A percentile compares a stretch with the other conserved stretches of the same genome.
Conservation (phyloP, 345 rosid species). For the Corchorus olitorius region DNA sequence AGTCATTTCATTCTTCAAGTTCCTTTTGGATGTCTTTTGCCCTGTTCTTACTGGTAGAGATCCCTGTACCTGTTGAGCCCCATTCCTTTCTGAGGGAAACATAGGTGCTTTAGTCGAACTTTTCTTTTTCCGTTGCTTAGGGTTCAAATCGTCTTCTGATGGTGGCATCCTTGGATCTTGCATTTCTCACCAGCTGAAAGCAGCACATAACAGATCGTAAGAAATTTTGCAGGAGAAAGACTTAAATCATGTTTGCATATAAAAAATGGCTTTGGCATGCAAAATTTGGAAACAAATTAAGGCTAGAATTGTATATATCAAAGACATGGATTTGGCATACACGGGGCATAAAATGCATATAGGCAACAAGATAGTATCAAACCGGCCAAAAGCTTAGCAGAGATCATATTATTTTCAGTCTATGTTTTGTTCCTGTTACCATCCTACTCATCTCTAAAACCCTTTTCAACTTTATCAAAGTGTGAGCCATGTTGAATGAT, state of each 20-base stretch:
- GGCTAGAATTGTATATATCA: neutral
- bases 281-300: neutral
- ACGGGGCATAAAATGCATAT: neutral
- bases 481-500: neutral
- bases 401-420: neutral
- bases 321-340: neutral
- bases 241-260: neutral
- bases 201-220: neutral
- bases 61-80: constrained; percentile 32
- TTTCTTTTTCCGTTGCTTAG: constrained; percentile 53
- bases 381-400: neutral
- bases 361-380: neutral
- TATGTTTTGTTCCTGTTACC: neutral
- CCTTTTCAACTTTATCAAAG: neutral
- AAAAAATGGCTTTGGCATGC: neutral
- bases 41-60: constrained; percentile 29
- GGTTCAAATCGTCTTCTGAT: constrained; percentile 43
- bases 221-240: neutral
- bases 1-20: constrained; percentile 41
- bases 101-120: constrained; percentile 33
- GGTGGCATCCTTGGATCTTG: constrained; percentile 53
- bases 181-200: constrained; percentile 38
- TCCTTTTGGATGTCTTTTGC: constrained; percentile 48
- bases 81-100: constrained; percentile 39
- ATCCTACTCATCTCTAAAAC: neutral